Evolutionary conservation across 2,329 filamentous ascomycete species (phyloP), one percentile per base, ranked within the genome.

Genomic region (Trichoderma endophyticum): DNA sequence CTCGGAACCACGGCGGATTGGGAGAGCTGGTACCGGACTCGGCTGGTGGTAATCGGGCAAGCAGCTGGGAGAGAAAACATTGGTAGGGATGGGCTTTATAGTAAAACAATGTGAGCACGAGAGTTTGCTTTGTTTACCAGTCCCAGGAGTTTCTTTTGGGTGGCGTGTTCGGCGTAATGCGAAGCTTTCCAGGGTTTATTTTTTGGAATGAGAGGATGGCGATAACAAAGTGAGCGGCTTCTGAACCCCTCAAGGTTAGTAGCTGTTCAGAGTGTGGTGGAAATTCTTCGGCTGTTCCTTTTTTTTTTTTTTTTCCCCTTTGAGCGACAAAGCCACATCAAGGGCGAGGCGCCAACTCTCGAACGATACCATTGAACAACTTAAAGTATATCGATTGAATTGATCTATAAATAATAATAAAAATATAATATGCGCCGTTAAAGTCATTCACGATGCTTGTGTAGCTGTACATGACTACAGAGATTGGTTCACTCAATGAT

Each of bases 61-160:
- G 77, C 75, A 78, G 80, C 78, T 76, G 73, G 76, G 76, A 74
- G 77, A 78, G 79, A 77, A 79, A 77, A 81, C 81, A 82, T 82
- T 82, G 77, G 79, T 75, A 76, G 71, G 75, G 76, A 79, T 72
- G 76, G 73, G 59, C 51, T 59, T 43, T 68, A 28, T 65, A 61
- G 57, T 65, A 63, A 24, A 71, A 57, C 61, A 61, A 73, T 56
- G 21, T 36, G 26, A 57, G 30, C 43, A 57, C 64, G 34, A 70
- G 57, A 21, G 26, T 64, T 59, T 32, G 51, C 51, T 60, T 59
- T 60, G 54, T 59, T 64, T 61, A 60, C 60, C 28, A 54, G 26
- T 12, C 39, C 60, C 57, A 60, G 57, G 18, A n/a, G 32, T 21
- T 32, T 60, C 57, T 32, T 62, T 32, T 56, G 28, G 66, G 60